phyloP scores from a whole-genome alignment of 257 asterid species.

The Eustoma russellianum region DNA sequence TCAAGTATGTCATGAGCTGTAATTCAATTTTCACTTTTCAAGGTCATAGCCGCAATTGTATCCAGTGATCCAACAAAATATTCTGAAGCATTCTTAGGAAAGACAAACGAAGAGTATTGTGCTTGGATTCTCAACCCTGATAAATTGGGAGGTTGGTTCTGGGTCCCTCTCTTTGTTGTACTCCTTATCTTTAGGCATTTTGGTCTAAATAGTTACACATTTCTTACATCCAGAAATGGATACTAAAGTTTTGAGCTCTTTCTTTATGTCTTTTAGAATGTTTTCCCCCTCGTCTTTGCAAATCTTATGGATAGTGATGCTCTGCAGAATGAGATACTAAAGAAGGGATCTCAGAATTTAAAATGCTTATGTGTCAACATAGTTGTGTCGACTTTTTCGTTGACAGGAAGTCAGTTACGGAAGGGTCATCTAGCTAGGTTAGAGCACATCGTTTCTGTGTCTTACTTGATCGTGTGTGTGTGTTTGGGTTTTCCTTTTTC shows the following conservation, averaged over 20 bases:
- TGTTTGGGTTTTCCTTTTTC: too few relatives aligned
- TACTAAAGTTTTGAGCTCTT: not conserved
- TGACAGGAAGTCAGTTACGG: too few relatives aligned
- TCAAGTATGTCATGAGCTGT: conserved; percentile 1
- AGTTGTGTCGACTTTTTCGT: not conserved
- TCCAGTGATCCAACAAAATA: conserved; percentile 71
- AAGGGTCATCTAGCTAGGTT: too few relatives aligned
- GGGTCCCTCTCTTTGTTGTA: conserved; percentile 2
- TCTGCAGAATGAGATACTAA: not conserved
- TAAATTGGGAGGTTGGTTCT: conserved; percentile 90
- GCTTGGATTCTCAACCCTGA: conserved; percentile 90
- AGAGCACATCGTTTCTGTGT: too few relatives aligned
- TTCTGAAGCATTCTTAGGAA: conserved; percentile 82
- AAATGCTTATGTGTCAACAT: too few relatives aligned
- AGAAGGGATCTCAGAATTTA: not conserved
- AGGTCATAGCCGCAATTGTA: conserved; percentile 94
- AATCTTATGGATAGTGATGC: not conserved
- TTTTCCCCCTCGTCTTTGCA: not conserved
- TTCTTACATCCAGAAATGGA: not conserved
- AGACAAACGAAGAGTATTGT: conserved; percentile 76
- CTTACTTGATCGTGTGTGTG: too few relatives aligned
- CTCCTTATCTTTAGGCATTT: not conserved
- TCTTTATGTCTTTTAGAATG: not conserved
- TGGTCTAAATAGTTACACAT: not conserved
- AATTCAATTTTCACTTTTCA: conserved; percentile 7